phyloP scores from a whole-genome alignment of 169 alveolate species.

The Babesia divergens region DNA sequence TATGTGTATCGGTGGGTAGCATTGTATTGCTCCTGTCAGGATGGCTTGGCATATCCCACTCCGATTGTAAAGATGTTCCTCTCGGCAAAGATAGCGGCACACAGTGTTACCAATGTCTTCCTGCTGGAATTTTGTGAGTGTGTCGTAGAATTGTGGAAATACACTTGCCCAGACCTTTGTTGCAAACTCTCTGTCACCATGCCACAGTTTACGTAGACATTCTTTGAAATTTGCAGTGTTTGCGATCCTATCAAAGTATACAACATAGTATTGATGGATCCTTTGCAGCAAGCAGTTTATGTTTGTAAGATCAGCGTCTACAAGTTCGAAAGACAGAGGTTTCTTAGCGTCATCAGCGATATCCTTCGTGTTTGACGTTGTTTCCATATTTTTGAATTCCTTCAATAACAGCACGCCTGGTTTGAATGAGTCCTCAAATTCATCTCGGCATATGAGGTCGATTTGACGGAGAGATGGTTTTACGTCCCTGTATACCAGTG shows the following conservation, averaged over 20 bases:
- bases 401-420: background rate
- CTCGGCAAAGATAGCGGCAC: slow-evolving; percentile 13
- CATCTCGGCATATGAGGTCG: slow-evolving; percentile 28
- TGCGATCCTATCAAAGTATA: background rate
- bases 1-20: slow-evolving; percentile 42
- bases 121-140: slow-evolving; percentile 23
- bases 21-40: slow-evolving; percentile 11
- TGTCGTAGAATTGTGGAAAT: slow-evolving; percentile 34
- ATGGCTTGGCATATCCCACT: slow-evolving; percentile 12
- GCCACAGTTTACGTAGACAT: slow-evolving; percentile 35
- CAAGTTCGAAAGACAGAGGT: background rate
- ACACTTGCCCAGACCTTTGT: slow-evolving; percentile 17
- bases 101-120: slow-evolving; percentile 5
- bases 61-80: slow-evolving; percentile 14
- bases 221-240: background rate
- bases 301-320: background rate
- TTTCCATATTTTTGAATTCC: slow-evolving; percentile 7
- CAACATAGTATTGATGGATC: background rate
- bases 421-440: background rate
- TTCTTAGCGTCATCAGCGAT: background rate
- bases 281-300: background rate
- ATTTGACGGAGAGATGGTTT: background rate
- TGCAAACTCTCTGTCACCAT: slow-evolving; percentile 25
- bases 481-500: background rate
- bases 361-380: background rate